A percentile compares a stretch with the other conserved stretches of the same genome.
phyloP scores from a whole-genome alignment of 2,329 filamentous ascomycete genomes.

The Colletotrichum cereale region DNA sequence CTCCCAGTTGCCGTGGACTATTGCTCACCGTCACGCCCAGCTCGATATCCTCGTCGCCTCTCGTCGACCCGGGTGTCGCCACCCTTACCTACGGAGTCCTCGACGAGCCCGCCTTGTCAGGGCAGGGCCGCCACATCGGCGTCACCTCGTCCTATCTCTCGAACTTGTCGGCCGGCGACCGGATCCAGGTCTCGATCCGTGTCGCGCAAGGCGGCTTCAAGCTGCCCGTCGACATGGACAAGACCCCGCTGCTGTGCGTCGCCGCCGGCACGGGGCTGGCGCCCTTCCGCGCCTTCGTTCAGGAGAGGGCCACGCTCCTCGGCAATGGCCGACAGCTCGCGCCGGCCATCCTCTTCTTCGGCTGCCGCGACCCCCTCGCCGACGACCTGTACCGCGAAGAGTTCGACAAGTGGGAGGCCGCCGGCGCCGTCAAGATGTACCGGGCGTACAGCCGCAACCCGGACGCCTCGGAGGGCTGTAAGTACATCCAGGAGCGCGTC shows the following conservation, averaged over 20 bases:
- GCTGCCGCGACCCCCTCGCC: constrained; percentile 56
- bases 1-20: no score
- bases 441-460: constrained; percentile 64
- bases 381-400: constrained; percentile 61
- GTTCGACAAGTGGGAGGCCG: constrained; percentile 60
- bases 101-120: constrained; percentile 62
- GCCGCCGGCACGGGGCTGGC: constrained; percentile 95
- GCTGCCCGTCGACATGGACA: constrained; percentile 88
- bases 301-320: constrained; percentile 84
- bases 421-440: constrained; percentile 66
- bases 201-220: constrained; percentile 70
- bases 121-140: constrained; percentile 65
- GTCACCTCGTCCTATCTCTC: constrained; percentile 73
- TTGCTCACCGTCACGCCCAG: constrained; percentile 37
- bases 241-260: constrained; percentile 89
- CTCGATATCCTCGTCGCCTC: constrained; percentile 78
- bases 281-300: constrained; percentile 97
- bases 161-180: constrained; percentile 57
- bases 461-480: constrained; percentile 60
- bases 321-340: constrained; percentile 53
- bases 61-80: constrained; percentile 65
- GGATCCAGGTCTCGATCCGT: constrained; percentile 63
- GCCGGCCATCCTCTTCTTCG: constrained; percentile 63
- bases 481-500: constrained; percentile 62
- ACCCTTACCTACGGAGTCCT: constrained; percentile 75